phyloP scores from a whole-genome alignment of 2,329 filamentous ascomycete genomes.

The Cercospora brassicicola region DNA sequence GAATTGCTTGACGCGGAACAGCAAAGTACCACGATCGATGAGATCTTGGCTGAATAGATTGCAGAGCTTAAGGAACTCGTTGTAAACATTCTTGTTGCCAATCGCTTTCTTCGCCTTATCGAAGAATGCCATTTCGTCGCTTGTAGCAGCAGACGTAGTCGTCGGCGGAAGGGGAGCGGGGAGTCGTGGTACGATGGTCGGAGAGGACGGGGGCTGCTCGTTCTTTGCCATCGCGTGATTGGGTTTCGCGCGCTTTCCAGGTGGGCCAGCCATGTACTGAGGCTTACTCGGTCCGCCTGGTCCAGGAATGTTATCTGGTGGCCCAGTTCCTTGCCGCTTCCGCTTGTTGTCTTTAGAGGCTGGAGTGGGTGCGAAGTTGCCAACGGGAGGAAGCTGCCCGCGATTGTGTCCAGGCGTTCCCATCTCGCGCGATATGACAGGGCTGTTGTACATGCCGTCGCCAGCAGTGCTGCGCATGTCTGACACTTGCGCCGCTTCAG shows the following conservation, averaged over 20 bases:
- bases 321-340: constrained; percentile 63
- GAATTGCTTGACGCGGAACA: constrained; percentile 79
- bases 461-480: constrained; percentile 53
- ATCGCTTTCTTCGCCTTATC: constrained; percentile 96
- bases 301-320: constrained; percentile 36
- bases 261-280: constrained; percentile 26
- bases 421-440: constrained; percentile 42
- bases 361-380: constrained; percentile 83
- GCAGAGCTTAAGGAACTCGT: constrained; percentile 94
- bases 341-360: constrained; percentile 77
- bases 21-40: constrained; percentile 79
- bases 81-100: constrained; percentile 86
- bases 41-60: constrained; percentile 93
- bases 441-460: constrained; percentile 49
- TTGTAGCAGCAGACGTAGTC: constrained; percentile 68
- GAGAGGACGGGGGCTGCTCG: constrained; percentile 63
- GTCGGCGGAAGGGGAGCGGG: constrained; percentile 83
- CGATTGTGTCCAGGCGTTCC: constrained; percentile 37
- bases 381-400: constrained; percentile 74
- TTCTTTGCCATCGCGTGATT: constrained; percentile 51
- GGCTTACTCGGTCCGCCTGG: constrained; percentile 33
- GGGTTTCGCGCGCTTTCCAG: constrained; percentile 69
- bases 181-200: constrained; percentile 82
- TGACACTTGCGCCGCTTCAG: constrained; percentile 67
- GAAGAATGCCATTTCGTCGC: constrained; percentile 90